A percentile compares a stretch with the other conserved stretches of the same genome.
These are phyloP conservation scores for Fraxinus baroniana DNA, from an alignment of 305 asterid species.

Conservation along the genomic window DNA sequence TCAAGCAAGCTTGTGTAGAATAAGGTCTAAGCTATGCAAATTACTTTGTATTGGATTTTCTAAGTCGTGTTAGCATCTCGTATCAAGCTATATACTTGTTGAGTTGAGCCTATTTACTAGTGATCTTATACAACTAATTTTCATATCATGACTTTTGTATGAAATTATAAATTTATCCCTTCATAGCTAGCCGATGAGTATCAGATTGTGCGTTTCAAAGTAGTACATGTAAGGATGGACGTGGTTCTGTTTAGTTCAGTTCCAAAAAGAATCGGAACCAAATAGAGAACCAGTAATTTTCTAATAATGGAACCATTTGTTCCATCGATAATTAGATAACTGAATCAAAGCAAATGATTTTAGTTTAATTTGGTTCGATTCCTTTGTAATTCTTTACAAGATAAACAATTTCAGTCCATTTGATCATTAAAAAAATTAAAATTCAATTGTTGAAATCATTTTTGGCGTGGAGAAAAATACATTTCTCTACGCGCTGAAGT, in stretches of 20 bases:
- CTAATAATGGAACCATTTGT: not conserved
- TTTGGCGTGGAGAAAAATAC: not conserved
- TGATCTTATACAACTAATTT: not conserved
- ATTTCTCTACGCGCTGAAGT: not conserved
- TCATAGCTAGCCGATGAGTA: not conserved
- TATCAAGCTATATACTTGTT: not conserved
- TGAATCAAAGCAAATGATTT: not conserved
- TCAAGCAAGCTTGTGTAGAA: not conserved
- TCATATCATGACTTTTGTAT: not conserved
- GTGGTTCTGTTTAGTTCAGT: too few relatives aligned
- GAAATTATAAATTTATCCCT: not conserved
- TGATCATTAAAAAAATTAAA: not conserved
- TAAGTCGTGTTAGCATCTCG: not conserved
- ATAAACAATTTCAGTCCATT: not conserved
- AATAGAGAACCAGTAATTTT: too few relatives aligned
- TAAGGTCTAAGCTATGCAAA: too few relatives aligned
- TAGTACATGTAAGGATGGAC: not conserved
- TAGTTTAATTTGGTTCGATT: not conserved
- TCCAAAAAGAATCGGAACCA: not conserved
- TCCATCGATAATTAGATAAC: not conserved
- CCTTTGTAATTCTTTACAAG: not conserved
- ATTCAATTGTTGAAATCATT: not conserved
- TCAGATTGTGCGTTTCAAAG: not conserved
- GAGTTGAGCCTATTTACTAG: not conserved
- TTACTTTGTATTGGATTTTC: too few relatives aligned